phyloP scores from a whole-genome alignment of 2,329 filamentous ascomycete genomes.

The Neurospora sp. region DNA sequence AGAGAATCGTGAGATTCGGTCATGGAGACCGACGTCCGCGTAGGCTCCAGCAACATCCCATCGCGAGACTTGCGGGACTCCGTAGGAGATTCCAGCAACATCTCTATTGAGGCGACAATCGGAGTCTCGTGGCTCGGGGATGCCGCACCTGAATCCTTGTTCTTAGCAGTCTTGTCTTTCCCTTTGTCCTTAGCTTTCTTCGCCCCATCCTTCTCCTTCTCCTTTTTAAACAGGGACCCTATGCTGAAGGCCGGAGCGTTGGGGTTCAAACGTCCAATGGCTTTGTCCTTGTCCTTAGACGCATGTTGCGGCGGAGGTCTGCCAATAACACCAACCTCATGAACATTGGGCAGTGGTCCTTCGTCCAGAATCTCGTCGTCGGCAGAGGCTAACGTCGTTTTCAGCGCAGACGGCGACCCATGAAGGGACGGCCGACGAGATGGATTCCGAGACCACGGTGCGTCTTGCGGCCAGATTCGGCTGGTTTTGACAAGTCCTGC shows the following conservation, averaged over 20 bases:
- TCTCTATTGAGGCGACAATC: conserved; percentile 28
- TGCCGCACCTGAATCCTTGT: conserved; percentile 19
- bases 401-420: conserved; percentile 55
- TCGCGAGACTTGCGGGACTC: conserved; percentile 48
- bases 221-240: conserved; percentile 50
- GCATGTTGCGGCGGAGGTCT: conserved; percentile 42
- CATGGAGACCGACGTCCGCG: conserved; percentile 41
- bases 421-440: conserved; percentile 76
- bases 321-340: conserved; percentile 64
- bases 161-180: conserved; percentile 27
- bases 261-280: conserved; percentile 62
- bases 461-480: conserved; percentile 51
- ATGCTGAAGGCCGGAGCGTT: conserved; percentile 75
- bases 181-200: conserved; percentile 28
- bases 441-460: conserved; percentile 52
- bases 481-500: conserved; percentile 36
- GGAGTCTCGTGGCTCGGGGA: conserved; percentile 24
- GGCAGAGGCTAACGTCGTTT: conserved; percentile 51
- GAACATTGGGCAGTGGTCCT: conserved; percentile 44
- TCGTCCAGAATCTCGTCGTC: conserved; percentile 55
- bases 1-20: conserved; percentile 52
- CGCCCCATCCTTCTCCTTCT: conserved; percentile 27
- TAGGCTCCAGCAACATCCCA: conserved; percentile 38
- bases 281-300: conserved; percentile 24
- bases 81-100: conserved; percentile 34